Evolutionary conservation across 495 filamentous ascomycete genomes (phyloP).

Genomic region (Hypoxylon lienhwacheense): DNA sequence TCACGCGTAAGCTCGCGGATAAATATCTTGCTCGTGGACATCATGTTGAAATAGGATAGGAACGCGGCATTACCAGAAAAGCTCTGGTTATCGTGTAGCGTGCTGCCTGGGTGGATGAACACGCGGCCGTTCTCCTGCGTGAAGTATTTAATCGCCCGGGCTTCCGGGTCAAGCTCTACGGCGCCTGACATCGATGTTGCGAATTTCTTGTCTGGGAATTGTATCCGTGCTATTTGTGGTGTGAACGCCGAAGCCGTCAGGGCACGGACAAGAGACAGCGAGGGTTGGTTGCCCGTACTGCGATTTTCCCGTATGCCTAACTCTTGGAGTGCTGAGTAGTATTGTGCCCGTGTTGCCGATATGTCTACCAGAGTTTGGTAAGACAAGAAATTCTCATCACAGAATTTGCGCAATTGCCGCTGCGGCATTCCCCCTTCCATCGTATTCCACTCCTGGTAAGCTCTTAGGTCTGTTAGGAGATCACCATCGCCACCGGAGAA

Average conservation of each 20-base stretch:
- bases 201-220: conserved; percentile 94
- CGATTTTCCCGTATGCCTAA: conserved; percentile 69
- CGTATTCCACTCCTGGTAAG: conserved; percentile 79
- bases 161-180: conserved; percentile 90
- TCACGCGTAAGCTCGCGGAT: conserved; percentile 84
- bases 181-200: conserved; percentile 80
- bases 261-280: conserved; percentile 70
- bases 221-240: conserved; percentile 87
- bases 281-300: conserved; percentile 52
- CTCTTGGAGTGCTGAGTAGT: conserved; percentile 81
- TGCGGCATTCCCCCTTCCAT: conserved; percentile 57
- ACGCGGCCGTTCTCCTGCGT: conserved; percentile 83
- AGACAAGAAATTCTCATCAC: conserved; percentile 85
- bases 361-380: conserved; percentile 84
- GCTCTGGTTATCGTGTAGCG: conserved; percentile 75
- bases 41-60: conserved; percentile 85
- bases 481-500: conserved; percentile 84
- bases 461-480: conserved; percentile 79
- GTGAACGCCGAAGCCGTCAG: conserved; percentile 89
- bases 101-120: conserved; percentile 88
- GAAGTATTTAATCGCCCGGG: conserved; percentile 87
- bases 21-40: conserved; percentile 87
- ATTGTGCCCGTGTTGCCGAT: conserved; percentile 79
- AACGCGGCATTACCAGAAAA: conserved; percentile 71
- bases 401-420: conserved; percentile 72